These are phyloP conservation scores for Stygiomarasmius scandens DNA, from an alignment of 1,284 basidiomycete genomes.

Conservation along the genomic window DNA sequence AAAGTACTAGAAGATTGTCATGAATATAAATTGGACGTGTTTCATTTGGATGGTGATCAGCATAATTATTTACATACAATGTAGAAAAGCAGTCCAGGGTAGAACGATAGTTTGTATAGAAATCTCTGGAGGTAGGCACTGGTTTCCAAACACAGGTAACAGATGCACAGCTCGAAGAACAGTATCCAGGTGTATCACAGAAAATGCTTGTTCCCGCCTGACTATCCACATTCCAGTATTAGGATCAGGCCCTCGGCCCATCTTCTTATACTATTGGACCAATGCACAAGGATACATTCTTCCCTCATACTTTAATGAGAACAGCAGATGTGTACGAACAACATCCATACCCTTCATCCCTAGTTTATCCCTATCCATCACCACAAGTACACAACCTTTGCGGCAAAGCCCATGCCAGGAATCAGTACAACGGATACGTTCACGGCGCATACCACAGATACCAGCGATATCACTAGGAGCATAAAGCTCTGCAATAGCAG, in stretches of 20 bases:
- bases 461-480: conserved; percentile 34
- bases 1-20: neutral
- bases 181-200: conserved; percentile 22
- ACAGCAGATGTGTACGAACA: conserved; percentile 14
- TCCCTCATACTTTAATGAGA: conserved; percentile 15
- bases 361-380: neutral
- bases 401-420: conserved; percentile 22
- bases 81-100: conserved; percentile 17
- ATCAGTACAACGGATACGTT: conserved; percentile 28
- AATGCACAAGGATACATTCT: conserved; percentile 18
- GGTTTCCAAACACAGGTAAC: conserved; percentile 17
- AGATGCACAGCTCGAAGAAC: conserved; percentile 23
- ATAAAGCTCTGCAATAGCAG: conserved; percentile 28
- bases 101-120: conserved; percentile 4
- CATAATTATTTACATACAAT: no score
- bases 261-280: conserved; percentile 18
- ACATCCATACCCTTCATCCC: conserved; percentile 16
- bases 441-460: conserved; percentile 27
- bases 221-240: conserved; percentile 22
- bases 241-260: conserved; percentile 6
- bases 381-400: conserved; percentile 29
- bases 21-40: conserved; percentile 12
- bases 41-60: conserved; percentile 22
- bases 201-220: neutral
- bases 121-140: conserved; percentile 11